Evolutionary conservation across 2,329 filamentous ascomycete species (phyloP), one percentile per base, ranked within the genome.

Genomic region (Phoma sp.): DNA sequence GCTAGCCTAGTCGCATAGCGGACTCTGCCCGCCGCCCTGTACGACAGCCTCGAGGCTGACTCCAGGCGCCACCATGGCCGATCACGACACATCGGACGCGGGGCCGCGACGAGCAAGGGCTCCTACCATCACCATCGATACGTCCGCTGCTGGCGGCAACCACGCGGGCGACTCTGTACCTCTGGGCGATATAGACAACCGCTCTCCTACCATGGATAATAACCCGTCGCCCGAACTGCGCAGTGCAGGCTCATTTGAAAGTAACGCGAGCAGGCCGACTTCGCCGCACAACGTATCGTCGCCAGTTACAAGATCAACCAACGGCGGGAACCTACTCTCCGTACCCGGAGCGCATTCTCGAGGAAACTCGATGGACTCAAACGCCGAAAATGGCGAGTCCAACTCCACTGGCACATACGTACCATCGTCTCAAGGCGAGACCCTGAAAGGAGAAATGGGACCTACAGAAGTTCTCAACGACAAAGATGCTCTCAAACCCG

Each of bases 201-300:
- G 60, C 47, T 63, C 57, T 42, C 36, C 39, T 47, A 47, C 33
- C 36, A 53, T 66, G 54, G 60, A 62, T 7, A 42, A 42, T 20
- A 50, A 28, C 28, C 42, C 42, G 4, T 72, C 74, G 6, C 68
- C 81, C 1, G 84, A 87, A 61, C 69, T 82, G 38, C 80, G 81
- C 57, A 78, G 78, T 15, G 78, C 83, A n/a, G 79, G 80, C 30
- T 87, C 86, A 1, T 87, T 89, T 62, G 88, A 90, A 32, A 84
- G 79, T 72, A 83, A 78, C 60, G 86, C 88, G 56, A 86, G 84
- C 64, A 78, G 85, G 62, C 87, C 87, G 10, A 87, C 83, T 2
- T 89, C 87, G 33, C 85, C 86, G 5, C 87, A 89, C 69, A 88
- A 89, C 74, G 75, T 89, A 33, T 88, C 85, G 0, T 88, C 87